Base-by-base conservation (phyloP, 2,329 filamentous ascomycete genomes). In the Tolypocladium ovalisporum region DNA sequence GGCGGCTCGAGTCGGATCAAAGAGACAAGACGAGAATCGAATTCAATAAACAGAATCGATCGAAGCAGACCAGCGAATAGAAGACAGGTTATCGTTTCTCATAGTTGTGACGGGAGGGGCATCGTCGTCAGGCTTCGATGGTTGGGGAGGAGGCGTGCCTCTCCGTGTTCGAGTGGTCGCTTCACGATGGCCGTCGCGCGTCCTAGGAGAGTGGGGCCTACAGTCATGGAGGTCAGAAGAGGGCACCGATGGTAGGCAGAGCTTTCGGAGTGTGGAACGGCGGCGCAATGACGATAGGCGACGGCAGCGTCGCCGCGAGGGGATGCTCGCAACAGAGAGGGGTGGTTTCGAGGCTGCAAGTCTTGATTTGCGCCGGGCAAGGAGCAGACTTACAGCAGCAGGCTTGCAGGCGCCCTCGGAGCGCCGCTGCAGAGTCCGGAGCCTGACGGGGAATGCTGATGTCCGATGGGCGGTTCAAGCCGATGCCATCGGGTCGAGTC, bases 11-110 rank as follows among this genome's bases (percentile, higher is more conserved):
- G 59, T 58, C 61, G 62, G 64, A 63, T 63, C 61, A 60, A 64
- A 67, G 66, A 59, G 66, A 72, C 65, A 67, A 63, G 62, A 68
- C 59, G 63, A 63, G 63, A 64, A 65, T 65, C 65, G 63, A 73
- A 76, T 75, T 82, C 76, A 82, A 74, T 73, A 77, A 77, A 75
- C 71, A 73, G 76, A 78, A 74, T 76, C 75, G 73, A 79, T 78
- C 74, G 77, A 74, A 71, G 74, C 77, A 74, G 73, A 74, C 79
- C 75, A 66, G 68, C 66, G 75, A 70, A 72, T 74, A 70, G 74
- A 76, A 70, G 73, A 72, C 66, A 70, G 71, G 72, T 73, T 75
- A 72, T 74, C 71, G 76, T 73, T 76, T 76, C 75, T 81, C 80
- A 82, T 82, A 71, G 79, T 82, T 71, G 75, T 75, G 66, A 70